Base-by-base conservation (phyloP, 2,329 filamentous ascomycete species). In the Plectosphaerella plurivora region DNA sequence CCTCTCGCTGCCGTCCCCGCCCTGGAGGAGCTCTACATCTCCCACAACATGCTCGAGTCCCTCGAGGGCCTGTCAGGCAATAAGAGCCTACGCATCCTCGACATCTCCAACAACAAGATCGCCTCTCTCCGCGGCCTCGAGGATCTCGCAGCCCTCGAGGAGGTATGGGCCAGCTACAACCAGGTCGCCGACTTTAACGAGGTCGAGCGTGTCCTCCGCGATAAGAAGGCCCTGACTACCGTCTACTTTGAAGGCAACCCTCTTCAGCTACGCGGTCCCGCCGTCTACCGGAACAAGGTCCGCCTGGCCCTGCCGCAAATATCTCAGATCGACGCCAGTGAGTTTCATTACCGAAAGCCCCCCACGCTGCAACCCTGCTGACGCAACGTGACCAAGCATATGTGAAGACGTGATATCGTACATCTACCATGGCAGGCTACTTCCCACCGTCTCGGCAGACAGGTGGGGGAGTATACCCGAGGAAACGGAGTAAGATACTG, bases 211-310 rank as follows among this genome's bases (percentile, higher is more conserved):
- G 82, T 89, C 61, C 71, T 99, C 57, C 79, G 73, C 50, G 88
- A 94, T 64, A 97, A 96, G 74, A 76, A 88, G 65, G 74, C 86
- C 37, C 71, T 97, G 60, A 84, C 86, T 55, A 97, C 94, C 1
- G 93, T 99, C 11, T 99, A 99, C 67, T 95, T 99, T 59, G 94
- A 99, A 67, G 92, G 91, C 1, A 97, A 96, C 63, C 93, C 92
- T 24, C 69, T 99, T 61, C 94, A 99, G 73, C 77, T 84, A 55
- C 81, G 79, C 51, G 83, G 82, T 5, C 88, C 89, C n/a, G 89
- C 89, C 1, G 72, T 97, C 55, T 99, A 99, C 71, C 79, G 94
- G 63, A 97, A 97, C 73, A 99, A 99, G 73, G 84, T 99, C 44
- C 81, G 87, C 54, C 72, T 99, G 68, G 88, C 91, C 35, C 70